Evolutionary conservation across 202 grass and related monocot species (phyloP).

Genomic region (Saccharum hybrid): DNA sequence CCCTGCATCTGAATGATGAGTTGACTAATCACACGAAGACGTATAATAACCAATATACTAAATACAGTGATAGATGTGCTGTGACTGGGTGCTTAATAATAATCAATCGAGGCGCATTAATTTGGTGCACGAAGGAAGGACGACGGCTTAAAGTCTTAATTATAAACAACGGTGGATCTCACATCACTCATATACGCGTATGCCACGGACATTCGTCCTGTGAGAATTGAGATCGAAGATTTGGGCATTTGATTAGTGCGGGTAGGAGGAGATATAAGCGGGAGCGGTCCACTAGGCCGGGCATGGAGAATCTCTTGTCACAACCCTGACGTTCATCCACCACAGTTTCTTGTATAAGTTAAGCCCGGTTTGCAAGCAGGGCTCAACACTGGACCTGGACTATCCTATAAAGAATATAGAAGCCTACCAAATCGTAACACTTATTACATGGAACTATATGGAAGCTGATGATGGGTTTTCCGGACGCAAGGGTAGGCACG

Average conservation of each 20-base stretch:
- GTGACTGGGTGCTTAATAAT: not conserved
- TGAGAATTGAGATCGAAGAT: not conserved
- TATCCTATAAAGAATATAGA: no score
- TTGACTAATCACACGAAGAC: conserved; percentile 31
- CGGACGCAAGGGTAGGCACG: not conserved
- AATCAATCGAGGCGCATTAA: not conserved
- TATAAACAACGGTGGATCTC: not conserved
- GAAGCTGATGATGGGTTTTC: no score
- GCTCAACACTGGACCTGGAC: no score
- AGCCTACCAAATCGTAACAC: not conserved
- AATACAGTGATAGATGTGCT: not conserved
- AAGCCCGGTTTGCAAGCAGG: not conserved
- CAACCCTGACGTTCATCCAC: no score
- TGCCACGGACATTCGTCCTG: not conserved
- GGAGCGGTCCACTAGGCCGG: not conserved
- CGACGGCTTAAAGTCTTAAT: no score
- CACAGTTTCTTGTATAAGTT: not conserved
- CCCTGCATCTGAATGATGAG: not conserved
- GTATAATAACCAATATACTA: not conserved
- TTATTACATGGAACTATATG: not conserved
- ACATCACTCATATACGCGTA: no score
- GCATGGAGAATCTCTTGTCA: not conserved
- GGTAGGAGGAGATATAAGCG: not conserved
- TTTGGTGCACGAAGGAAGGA: no score
- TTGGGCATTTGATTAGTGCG: not conserved